Base-by-base conservation (phyloP, 139 green algal species). In the Yamagishiella unicocca region DNA sequence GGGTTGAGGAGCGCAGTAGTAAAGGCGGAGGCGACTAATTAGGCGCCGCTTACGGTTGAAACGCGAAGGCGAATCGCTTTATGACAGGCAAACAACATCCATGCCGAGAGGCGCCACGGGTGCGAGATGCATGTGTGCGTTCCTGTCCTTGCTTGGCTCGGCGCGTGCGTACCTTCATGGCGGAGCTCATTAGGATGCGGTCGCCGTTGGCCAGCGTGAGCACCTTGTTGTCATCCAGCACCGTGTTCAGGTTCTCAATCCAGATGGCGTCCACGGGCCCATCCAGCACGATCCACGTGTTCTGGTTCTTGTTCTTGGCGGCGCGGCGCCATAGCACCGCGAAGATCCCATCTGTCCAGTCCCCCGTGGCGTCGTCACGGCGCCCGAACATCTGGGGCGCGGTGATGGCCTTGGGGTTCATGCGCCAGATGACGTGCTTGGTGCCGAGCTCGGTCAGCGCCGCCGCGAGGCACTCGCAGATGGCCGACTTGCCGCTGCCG, bases 221-320 rank as follows among this genome's bases (percentile, higher is more conserved):
- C 64, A 98, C 94, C 92, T 98, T 98, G 93, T 99, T 99, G 92
- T 99, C 97, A 67, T 99, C 97, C 54, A 99, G 93, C 82, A 99
- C 97, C 8, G 97, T 99, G 93, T 99, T 99, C 54, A 99, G 92
- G 90, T 98, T 99, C 92, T 99, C 97, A 88, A 99, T 99, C 97
- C 97, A 99, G 87, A 99, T 97, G 58, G 97, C 97, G 73, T 99
- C 97, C 67, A 99, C 96, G 21, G 97, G 97, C 4, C 97, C 97
- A 85, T 99, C 97, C 54, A 99, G 95, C 80, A 99, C 96, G 71
- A 99, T 99, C 96, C 95, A 98, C 5, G 96, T 99, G 93, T 97
- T 96, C 87, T 98, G 95, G 90, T 96, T 96, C 93, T 98, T 98
- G 90, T 91, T 95, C 92, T 97, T 96, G 78, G 95, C 94, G 64